Evolutionary conservation across 331 rosid genomes (phyloP).

Genomic region (Spiraea crenata): DNA sequence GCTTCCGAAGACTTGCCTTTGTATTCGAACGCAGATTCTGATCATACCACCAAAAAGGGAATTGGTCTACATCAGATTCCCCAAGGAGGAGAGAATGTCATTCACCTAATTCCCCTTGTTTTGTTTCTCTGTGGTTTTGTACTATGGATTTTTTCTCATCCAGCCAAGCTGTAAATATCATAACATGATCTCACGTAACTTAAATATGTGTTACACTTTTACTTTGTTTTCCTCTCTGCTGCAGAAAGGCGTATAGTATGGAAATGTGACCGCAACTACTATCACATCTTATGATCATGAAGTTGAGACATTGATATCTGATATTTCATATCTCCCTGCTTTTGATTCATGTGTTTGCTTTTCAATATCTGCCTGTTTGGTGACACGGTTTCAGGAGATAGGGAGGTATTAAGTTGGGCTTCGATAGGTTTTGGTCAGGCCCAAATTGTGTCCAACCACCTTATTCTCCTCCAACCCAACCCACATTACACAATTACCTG

Average conservation of each 20-base stretch:
- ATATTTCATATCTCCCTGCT: not conserved
- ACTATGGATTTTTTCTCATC: slow-evolving; percentile 70
- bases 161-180: not conserved
- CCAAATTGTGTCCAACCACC: not conserved
- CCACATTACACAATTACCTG: not conserved
- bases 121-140: slow-evolving; percentile 60
- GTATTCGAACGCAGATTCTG: slow-evolving; percentile 26
- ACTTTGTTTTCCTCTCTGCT: not conserved
- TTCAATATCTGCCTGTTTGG: no score
- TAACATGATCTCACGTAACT: not conserved
- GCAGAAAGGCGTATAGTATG: not conserved
- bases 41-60: slow-evolving; percentile 44
- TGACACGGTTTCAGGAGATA: no score
- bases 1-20: slow-evolving; percentile 44
- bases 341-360: not conserved
- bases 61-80: slow-evolving; percentile 12
- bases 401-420: no score
- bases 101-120: slow-evolving; percentile 68
- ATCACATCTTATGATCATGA: not conserved
- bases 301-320: not conserved
- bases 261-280: not conserved
- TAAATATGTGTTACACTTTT: not conserved
- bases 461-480: not conserved
- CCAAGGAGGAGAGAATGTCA: slow-evolving; percentile 40
- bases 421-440: not conserved